Percentiles rank a stretch among this genome's conserved stretches.
phyloP scores from a whole-genome alignment of 805 yeast species.

The Ogataea salicorniae region DNA sequence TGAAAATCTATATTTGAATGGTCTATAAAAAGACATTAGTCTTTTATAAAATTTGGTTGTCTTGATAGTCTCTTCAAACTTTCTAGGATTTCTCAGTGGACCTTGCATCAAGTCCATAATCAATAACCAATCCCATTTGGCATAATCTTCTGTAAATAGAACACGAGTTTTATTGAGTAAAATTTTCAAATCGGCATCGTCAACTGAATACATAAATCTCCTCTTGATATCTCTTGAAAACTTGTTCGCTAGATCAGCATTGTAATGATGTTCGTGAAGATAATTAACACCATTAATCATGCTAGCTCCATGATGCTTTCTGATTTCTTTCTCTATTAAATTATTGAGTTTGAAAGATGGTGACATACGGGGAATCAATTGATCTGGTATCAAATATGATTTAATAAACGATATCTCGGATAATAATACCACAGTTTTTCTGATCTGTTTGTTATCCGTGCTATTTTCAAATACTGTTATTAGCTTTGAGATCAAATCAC shows the following conservation, averaged over 20 bases:
- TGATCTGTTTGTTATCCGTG: conserved; percentile 39
- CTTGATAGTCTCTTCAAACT: conserved; percentile 71
- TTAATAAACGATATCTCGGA: conserved; percentile 58
- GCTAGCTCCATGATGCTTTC: conserved; percentile 18
- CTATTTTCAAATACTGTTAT: conserved; percentile 32
- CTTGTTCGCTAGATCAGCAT: conserved; percentile 10
- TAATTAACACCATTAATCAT: conserved; percentile 5
- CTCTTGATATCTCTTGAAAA: conserved; percentile 22
- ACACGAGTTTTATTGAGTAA: conserved; percentile 67
- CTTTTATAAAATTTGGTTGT: conserved; percentile 85
- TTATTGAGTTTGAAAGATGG: conserved; percentile 26
- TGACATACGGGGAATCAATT: conserved; percentile 26
- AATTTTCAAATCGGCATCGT: conserved; percentile 62
- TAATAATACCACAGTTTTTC: conserved; percentile 60
- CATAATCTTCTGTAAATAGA: conserved; percentile 68
- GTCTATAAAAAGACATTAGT: conserved; percentile 80
- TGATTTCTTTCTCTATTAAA: conserved; percentile 24
- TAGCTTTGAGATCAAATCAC: conserved; percentile 49
- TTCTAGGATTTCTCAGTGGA: conserved; percentile 65
- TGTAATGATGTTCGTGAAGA: conserved; percentile 2
- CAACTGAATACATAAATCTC: conserved; percentile 29
- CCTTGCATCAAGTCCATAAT: conserved; percentile 73
- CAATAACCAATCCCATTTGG: conserved; percentile 84
- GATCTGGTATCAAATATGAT: conserved; percentile 48
- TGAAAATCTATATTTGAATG: conserved; percentile 81